A percentile compares a stretch with the other conserved stretches of the same genome.
phyloP scores from a whole-genome alignment of 2,329 filamentous ascomycete species.

The Penicillium frequentans region DNA sequence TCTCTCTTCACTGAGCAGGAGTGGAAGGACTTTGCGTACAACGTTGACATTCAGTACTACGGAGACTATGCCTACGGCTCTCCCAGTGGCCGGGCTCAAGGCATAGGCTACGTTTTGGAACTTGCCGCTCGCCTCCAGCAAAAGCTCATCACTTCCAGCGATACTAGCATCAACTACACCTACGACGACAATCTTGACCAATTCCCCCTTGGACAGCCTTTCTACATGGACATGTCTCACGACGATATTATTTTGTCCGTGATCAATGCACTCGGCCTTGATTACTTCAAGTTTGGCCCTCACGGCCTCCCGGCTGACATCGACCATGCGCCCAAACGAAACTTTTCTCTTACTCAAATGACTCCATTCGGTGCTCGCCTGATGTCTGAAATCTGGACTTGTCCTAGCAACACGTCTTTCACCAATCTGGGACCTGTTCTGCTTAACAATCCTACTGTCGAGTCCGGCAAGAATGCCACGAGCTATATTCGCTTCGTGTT shows the following conservation, averaged over 20 bases:
- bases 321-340: constrained; percentile 46
- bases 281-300: constrained; percentile 48
- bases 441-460: constrained; percentile 29
- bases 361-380: constrained; percentile 58
- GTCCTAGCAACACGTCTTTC: constrained; percentile 29
- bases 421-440: constrained; percentile 35
- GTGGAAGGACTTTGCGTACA: constrained; percentile 57
- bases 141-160: constrained; percentile 49
- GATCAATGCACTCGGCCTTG: constrained; percentile 54
- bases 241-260: constrained; percentile 55
- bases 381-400: constrained; percentile 58
- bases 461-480: constrained; percentile 8
- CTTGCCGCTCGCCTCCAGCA: constrained; percentile 50
- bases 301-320: constrained; percentile 27
- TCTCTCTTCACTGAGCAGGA: constrained; percentile 55
- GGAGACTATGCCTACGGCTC: constrained; percentile 50
- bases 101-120: constrained; percentile 56
- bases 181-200: constrained; percentile 46
- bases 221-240: constrained; percentile 57
- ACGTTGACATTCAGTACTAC: constrained; percentile 54
- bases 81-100: constrained; percentile 54
- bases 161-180: constrained; percentile 55
- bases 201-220: constrained; percentile 51
- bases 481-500: constrained; percentile 33
- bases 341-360: constrained; percentile 52